Percentiles rank a stretch among this genome's conserved stretches.
phyloP scores from a whole-genome alignment of 345 rosid genomes.

The Populus nigra region DNA sequence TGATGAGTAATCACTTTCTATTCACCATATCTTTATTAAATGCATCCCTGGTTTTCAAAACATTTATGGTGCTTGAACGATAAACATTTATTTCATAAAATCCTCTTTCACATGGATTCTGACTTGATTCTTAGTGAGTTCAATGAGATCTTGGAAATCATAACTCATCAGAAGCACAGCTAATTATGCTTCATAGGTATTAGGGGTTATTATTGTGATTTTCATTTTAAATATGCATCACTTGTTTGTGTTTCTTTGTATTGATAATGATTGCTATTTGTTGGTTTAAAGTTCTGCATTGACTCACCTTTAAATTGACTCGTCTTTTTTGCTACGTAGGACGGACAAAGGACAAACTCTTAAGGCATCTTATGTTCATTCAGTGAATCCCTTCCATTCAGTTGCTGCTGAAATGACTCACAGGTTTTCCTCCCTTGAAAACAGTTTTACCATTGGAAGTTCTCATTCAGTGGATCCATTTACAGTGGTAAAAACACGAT shows the following conservation, averaged over 20 bases:
- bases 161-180: background rate
- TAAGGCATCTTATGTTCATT: slow-evolving; percentile 67
- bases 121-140: too few relatives aligned
- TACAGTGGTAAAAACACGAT: slow-evolving; percentile 56
- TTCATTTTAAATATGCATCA: background rate
- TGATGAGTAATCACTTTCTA: too few relatives aligned
- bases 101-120: too few relatives aligned
- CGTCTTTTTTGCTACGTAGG: slow-evolving; percentile 30
- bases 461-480: slow-evolving; percentile 51
- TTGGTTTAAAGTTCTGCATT: background rate
- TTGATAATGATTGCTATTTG: background rate
- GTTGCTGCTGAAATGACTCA: slow-evolving; percentile 80
- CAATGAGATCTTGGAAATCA: too few relatives aligned
- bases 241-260: background rate
- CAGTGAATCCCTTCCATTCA: slow-evolving; percentile 48
- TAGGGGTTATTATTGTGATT: background rate
- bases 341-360: slow-evolving; percentile 71
- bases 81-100: too few relatives aligned
- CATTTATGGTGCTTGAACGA: too few relatives aligned
- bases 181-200: background rate
- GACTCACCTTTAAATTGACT: slow-evolving; percentile 2
- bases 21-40: too few relatives aligned
- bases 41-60: too few relatives aligned
- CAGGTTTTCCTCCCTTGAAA: slow-evolving; percentile 52
- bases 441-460: slow-evolving; percentile 62